phyloP scores from a whole-genome alignment of 1,284 basidiomycete species.

The Fomitopsis palustris region DNA sequence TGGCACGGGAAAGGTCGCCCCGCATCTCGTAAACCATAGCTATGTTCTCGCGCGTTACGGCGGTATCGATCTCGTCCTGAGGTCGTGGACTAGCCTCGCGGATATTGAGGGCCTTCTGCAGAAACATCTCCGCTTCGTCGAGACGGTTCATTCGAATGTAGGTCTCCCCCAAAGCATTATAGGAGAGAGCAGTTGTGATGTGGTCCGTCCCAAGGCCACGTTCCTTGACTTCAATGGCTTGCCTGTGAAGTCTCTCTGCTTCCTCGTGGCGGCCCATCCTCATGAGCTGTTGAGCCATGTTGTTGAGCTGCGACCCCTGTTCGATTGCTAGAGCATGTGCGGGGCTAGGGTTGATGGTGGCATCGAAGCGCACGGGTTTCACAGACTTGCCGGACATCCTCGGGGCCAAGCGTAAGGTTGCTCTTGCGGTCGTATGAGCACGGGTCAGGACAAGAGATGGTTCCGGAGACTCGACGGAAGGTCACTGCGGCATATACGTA shows the following conservation, averaged over 20 bases:
- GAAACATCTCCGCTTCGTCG: conserved; percentile 26
- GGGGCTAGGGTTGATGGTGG: not conserved
- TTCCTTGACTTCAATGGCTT: conserved; percentile 24
- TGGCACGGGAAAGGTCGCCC: conserved; percentile 22
- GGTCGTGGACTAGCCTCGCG: conserved; percentile 9
- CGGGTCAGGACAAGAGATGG: too few species aligned
- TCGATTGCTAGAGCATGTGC: not conserved
- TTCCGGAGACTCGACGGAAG: too few species aligned
- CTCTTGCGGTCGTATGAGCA: too few species aligned
- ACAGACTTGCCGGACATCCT: not conserved
- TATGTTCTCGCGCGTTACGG: conserved; percentile 30
- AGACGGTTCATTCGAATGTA: conserved; percentile 24
- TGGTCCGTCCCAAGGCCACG: conserved; percentile 7
- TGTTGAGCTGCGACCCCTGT: conserved; percentile 14
- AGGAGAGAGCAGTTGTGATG: conserved; percentile 19
- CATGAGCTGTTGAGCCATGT: conserved; percentile 15
- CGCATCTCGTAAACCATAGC: conserved; percentile 25
- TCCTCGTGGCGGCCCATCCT: conserved; percentile 17
- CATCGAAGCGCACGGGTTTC: not conserved
- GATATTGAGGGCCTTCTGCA: conserved; percentile 22
- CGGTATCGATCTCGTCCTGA: conserved; percentile 21
- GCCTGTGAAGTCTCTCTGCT: conserved; percentile 22
- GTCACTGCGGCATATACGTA: too few species aligned
- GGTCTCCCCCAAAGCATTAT: conserved; percentile 28
- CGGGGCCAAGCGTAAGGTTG: not conserved